Base-by-base conservation (phyloP, 2,329 filamentous ascomycete genomes). In the Cephalotrichum gorgonifer region DNA sequence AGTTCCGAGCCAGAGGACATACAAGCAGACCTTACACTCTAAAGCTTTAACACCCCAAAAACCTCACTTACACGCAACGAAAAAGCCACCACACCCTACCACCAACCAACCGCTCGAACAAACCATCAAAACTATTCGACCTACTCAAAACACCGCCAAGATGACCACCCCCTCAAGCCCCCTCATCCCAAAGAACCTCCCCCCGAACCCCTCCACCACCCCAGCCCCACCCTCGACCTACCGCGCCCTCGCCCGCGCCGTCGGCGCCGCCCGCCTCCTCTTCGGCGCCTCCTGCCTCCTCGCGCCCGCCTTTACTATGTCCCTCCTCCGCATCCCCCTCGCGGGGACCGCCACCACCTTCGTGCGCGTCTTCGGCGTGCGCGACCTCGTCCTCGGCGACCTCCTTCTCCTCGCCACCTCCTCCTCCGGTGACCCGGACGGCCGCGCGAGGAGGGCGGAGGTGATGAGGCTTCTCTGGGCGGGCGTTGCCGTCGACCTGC, bases 371-470 rank as follows among this genome's bases (percentile, higher is more conserved):
- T 23, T 30, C 38, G 45, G 45, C 45, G 23, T 28, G 23, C 45
- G 45, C 15, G 45, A 48, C 35, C 52, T 54, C 12, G 39, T 52
- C 7, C 23, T 54, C 6, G 53, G 53, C 23, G 51, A 41, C 20
- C 45, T 52, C 26, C 43, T 48, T n/a, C 31, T 53, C 26, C 28
- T 45, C 3, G 52, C 45, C 7, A 47, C 44, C 31, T 39, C 45
- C 7, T 23, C 44, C 30, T 50, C 25, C 20, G 23, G 5, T 23
- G 25, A 6, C 22, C n/a, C 17, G 23, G 23, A n/a, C 15, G 35
- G 20, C 17, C 4, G 15, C 30, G 44, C 14, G 9, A 15, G 45
- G 33, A 41, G 45, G 45, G 35, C n/a, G 7, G 33, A 27, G 15
- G 45, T 30, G 4, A 41, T 25, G 25, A 28, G 33, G 33, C 9